These are phyloP conservation scores for Globisporangium cylindrosporum DNA, from an alignment of 352 stramenopile genomes.

Conservation along the genomic window DNA sequence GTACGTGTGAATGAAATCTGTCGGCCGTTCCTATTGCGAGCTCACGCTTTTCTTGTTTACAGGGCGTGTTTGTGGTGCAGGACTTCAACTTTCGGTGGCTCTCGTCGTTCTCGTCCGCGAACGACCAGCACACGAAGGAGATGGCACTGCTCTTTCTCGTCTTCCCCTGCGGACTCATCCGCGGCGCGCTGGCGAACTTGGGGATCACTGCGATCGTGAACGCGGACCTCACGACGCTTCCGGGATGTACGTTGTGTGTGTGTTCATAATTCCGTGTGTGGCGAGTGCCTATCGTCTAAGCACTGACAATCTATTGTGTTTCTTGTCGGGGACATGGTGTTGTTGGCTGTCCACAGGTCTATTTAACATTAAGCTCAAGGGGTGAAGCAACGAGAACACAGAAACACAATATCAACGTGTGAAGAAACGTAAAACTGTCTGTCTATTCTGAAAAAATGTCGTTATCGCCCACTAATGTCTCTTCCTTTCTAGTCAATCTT, in stretches of 20 bases:
- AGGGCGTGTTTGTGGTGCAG: conserved; percentile 94
- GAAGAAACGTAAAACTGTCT: not conserved
- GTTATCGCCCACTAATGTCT: not conserved
- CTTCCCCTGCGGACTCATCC: conserved; percentile 95
- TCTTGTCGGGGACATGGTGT: not conserved
- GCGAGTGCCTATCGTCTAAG: not conserved
- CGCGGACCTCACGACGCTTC: conserved; percentile 90
- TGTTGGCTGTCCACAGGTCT: conserved; percentile 48
- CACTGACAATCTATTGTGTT: not conserved
- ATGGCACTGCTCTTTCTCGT: conserved; percentile 93
- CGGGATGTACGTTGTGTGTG: conserved; percentile 76
- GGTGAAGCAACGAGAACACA: conserved; percentile 23
- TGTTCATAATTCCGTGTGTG: not conserved
- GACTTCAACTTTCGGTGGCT: conserved; percentile 95
- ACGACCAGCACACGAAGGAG: conserved; percentile 83
- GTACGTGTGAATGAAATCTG: conserved; percentile 27
- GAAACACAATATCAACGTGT: not conserved
- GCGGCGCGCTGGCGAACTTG: conserved; percentile 93
- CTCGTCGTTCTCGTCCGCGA: conserved; percentile 70
- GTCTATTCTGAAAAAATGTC: conserved; percentile 1
- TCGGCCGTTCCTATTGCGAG: too few species aligned
- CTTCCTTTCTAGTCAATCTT: conserved; percentile 63
- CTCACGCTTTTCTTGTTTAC: not conserved
- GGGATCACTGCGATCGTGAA: conserved; percentile 94
- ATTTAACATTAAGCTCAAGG: conserved; percentile 92